phyloP scores from a whole-genome alignment of 2,329 filamentous ascomycete species.

The Penicillium nordicum region DNA sequence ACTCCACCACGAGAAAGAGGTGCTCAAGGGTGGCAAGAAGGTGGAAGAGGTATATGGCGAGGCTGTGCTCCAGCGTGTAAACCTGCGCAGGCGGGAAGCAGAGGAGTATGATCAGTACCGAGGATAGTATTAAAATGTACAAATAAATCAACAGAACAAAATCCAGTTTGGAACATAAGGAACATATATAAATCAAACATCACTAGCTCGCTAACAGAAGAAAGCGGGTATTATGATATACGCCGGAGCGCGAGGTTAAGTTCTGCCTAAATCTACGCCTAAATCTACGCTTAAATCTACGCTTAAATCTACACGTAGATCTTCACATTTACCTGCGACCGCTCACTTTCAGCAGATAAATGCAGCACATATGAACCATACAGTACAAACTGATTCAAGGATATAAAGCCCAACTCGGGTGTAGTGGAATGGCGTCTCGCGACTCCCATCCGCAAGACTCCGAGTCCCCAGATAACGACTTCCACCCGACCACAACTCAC shows the following conservation, averaged over 20 bases:
- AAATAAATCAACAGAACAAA: neutral
- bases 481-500: slow-evolving; percentile 11
- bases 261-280: neutral
- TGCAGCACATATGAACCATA: neutral
- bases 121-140: slow-evolving; percentile 23
- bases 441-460: slow-evolving; percentile 3
- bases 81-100: slow-evolving; percentile 65
- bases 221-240: neutral
- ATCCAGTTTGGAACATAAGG: neutral
- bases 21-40: slow-evolving; percentile 66
- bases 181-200: neutral
- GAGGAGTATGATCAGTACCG: slow-evolving; percentile 52
- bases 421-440: neutral
- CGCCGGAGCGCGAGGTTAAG: slow-evolving; percentile 2
- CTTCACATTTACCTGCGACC: neutral
- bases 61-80: slow-evolving; percentile 64
- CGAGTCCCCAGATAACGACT: slow-evolving; percentile 28
- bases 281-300: neutral
- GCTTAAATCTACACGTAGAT: neutral
- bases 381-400: neutral
- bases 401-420: neutral
- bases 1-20: slow-evolving; percentile 70
- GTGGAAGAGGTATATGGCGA: slow-evolving; percentile 71
- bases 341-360: neutral
- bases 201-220: neutral